phyloP scores from a whole-genome alignment of 73 alveolate species.

The Paramecium sexaurelia region DNA sequence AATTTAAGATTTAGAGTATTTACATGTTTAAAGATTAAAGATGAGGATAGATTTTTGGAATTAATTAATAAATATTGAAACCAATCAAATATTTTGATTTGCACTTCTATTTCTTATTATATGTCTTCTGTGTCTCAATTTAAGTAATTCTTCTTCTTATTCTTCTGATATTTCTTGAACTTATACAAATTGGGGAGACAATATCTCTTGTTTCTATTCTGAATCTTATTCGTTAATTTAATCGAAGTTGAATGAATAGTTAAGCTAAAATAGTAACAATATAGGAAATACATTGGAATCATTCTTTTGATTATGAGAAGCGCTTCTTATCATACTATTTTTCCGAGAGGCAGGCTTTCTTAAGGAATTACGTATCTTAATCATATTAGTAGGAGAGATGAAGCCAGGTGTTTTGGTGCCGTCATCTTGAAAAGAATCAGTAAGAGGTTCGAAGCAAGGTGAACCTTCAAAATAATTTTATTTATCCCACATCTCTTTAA shows the following conservation, averaged over 20 bases:
- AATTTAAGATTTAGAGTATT: background rate
- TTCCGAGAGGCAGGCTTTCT: background rate
- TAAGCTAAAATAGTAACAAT: background rate
- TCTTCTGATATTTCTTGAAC: background rate
- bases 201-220: background rate
- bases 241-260: background rate
- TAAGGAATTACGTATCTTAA: background rate
- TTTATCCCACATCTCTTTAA: background rate
- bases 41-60: background rate
- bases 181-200: background rate
- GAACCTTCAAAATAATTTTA: background rate
- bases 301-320: background rate
- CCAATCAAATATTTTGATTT: background rate
- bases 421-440: slow-evolving; percentile 45
- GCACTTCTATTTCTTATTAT: background rate
- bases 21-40: too few relatives aligned
- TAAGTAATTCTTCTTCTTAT: background rate
- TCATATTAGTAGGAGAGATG: background rate
- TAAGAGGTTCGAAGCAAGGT: background rate
- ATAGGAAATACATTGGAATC: background rate
- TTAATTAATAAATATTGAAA: background rate
- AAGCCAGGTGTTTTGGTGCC: slow-evolving; percentile 46
- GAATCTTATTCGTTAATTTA: background rate
- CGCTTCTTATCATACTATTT: background rate
- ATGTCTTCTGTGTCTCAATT: slow-evolving; percentile 4